Base-by-base conservation (phyloP, 2,329 filamentous ascomycete genomes). In the Penicillium expansum region DNA sequence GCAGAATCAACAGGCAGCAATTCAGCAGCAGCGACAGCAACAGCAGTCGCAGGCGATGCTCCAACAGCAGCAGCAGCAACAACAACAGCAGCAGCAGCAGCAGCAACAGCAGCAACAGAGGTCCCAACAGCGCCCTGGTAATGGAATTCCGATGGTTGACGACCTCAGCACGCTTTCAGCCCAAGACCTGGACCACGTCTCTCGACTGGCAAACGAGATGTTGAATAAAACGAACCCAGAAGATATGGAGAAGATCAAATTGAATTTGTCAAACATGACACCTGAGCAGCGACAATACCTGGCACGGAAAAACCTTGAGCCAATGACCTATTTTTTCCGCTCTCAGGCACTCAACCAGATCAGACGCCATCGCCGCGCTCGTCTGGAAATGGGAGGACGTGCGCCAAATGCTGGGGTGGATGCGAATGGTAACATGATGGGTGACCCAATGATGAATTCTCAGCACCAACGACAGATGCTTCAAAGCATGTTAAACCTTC, bases 251-350 rank as follows among this genome's bases (percentile, higher is more conserved):
- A 75, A 78, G 42, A 78, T 83, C 42, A 76, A 75, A 52, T 70
- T 73, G 54, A 78, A 78, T 18, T 59, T 82, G n/a, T 70, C 74
- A 38, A 72, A 74, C 58, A 73, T 78, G 76, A 74, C 76, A 11
- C 74, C 76, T 1, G 77, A 82, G 24, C 78, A 80, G 65, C 76
- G 76, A 58, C 74, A 80, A 59, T 73, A 76, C 52, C 62, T 83
- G 39, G 62, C 72, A 14, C 67, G 69, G 42, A 78, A 78, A 52
- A 72, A 77, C 20, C 72, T 81, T 42, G 79, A 83, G 48, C 81
- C 81, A 0, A 63, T 84, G 39, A 74, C 76, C 39, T 79, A 79
- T 51, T 79, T 79, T 56, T 82, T 83, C 64, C 79, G 79, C 41
- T 75, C 76, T 37, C 76, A 81, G 52, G 79, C 80, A 3, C 69